phyloP scores from a whole-genome alignment of 306 rosid genomes.

The Quercus gilva region DNA sequence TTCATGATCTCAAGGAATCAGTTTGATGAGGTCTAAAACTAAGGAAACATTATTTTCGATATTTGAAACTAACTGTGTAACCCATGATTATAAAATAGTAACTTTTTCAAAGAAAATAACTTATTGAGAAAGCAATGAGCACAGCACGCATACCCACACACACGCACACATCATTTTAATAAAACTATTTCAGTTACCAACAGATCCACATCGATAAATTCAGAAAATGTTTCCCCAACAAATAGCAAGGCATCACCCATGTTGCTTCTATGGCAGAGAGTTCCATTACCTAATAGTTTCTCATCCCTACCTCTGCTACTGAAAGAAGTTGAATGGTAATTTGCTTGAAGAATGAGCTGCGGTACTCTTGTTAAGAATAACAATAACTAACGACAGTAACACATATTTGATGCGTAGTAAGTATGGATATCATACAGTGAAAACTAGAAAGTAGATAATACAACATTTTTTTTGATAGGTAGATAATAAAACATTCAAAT shows the following conservation, averaged over 20 bases:
- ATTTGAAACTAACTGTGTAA: not conserved
- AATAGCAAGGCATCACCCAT: conserved; percentile 53
- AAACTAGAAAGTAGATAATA: not conserved
- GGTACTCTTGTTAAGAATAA: conserved; percentile 51
- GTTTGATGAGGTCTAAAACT: not conserved
- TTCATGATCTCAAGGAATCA: no score
- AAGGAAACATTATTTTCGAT: not conserved
- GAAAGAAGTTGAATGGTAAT: conserved; percentile 71
- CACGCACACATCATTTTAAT: not conserved
- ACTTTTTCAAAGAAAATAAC: not conserved
- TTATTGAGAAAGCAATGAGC: not conserved
- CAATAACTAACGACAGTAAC: not conserved
- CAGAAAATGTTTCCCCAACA: conserved; percentile 79
- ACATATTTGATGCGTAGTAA: not conserved
- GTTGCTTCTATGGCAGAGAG: conserved; percentile 22
- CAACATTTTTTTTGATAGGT: not conserved
- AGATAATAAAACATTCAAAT: conserved; percentile 1
- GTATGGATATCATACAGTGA: not conserved
- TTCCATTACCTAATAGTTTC: conserved; percentile 21
- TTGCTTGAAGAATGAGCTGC: conserved; percentile 77
- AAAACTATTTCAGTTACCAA: conserved; percentile 52
- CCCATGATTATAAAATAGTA: not conserved
- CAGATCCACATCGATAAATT: conserved; percentile 86
- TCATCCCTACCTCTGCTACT: conserved; percentile 49
- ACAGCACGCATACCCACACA: not conserved